Percentiles rank a stretch among this genome's conserved stretches.
Conservation (phyloP, 1,284 basidiomycete species). For the Fomitopsis pinicola region DNA sequence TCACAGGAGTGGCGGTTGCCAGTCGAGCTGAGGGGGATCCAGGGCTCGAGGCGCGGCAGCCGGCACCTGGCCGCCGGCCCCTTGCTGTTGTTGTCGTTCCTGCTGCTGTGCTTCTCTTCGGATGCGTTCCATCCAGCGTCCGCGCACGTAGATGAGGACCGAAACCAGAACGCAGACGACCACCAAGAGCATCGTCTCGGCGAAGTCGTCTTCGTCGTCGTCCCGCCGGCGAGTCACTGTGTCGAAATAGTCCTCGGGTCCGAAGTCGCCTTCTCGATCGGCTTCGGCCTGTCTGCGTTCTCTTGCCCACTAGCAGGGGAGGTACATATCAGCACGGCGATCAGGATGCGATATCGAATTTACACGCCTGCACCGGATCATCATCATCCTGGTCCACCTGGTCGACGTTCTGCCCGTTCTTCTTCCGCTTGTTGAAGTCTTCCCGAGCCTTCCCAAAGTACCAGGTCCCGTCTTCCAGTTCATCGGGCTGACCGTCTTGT, state of each 20-base stretch:
- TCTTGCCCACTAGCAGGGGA: constrained; percentile 59
- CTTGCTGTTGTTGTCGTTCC: constrained; percentile 11
- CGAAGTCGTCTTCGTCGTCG: constrained; percentile 57
- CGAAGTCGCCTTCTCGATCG: constrained; percentile 69
- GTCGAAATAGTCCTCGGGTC: constrained; percentile 79
- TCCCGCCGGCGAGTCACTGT: constrained; percentile 58
- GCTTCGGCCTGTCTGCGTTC: constrained; percentile 66
- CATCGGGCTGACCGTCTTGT: constrained; percentile 15
- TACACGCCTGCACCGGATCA: constrained; percentile 63
- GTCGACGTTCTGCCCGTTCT: constrained; percentile 31
- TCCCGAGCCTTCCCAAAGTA: constrained; percentile 77
- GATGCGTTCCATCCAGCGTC: constrained; percentile 64
- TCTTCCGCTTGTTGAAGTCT: constrained; percentile 57
- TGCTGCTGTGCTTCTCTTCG: constrained; percentile 46
- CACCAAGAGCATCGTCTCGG: constrained; percentile 69
- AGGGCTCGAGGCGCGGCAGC: background rate
- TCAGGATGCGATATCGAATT: background rate
- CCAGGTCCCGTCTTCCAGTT: constrained; percentile 47
- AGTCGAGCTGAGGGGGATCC: background rate
- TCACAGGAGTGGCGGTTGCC: constrained; percentile 1
- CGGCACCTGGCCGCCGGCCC: background rate
- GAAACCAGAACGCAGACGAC: constrained; percentile 63
- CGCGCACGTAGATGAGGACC: constrained; percentile 65
- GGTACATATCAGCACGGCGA: background rate
- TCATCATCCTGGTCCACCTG: constrained; percentile 47